Conservation (phyloP, 768 basidiomycete species). For the Rossbeevera mucosa region DNA sequence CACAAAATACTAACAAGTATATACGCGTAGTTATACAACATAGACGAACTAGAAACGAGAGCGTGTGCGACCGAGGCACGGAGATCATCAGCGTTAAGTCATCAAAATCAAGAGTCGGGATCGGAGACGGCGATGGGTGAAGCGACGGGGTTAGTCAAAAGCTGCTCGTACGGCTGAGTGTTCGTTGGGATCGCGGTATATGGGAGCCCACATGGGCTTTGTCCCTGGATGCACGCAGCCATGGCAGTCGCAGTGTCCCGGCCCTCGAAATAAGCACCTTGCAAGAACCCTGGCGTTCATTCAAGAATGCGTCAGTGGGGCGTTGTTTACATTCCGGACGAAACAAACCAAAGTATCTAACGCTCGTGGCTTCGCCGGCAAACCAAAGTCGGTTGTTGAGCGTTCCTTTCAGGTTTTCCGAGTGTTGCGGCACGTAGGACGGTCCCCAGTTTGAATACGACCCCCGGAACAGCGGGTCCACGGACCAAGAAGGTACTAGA, state of each 20-base stretch:
- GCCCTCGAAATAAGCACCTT: conserved; percentile 58
- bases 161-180: conserved; percentile 29
- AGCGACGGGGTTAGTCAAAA: conserved; percentile 8
- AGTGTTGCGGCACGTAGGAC: conserved; percentile 48
- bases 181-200: conserved; percentile 29
- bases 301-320: neutral
- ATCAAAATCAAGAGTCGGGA: neutral
- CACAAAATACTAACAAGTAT: no score
- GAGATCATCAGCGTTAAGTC: no score
- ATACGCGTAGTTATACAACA: no score
- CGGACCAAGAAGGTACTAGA: conserved; percentile 51
- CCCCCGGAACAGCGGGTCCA: conserved; percentile 39
- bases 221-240: conserved; percentile 38
- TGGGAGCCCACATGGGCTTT: conserved; percentile 25
- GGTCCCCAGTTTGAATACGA: conserved; percentile 72
- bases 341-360: conserved; percentile 51
- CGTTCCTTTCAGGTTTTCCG: conserved; percentile 52
- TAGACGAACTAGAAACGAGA: neutral
- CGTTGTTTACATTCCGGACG: neutral
- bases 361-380: conserved; percentile 58
- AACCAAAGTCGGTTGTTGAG: conserved; percentile 52
- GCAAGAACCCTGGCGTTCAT: conserved; percentile 55
- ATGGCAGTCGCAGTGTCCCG: conserved; percentile 37
- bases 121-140: no score
- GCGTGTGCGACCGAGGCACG: no score